phyloP scores from a whole-genome alignment of 345 rosid genomes.

The Psidium guajava region DNA sequence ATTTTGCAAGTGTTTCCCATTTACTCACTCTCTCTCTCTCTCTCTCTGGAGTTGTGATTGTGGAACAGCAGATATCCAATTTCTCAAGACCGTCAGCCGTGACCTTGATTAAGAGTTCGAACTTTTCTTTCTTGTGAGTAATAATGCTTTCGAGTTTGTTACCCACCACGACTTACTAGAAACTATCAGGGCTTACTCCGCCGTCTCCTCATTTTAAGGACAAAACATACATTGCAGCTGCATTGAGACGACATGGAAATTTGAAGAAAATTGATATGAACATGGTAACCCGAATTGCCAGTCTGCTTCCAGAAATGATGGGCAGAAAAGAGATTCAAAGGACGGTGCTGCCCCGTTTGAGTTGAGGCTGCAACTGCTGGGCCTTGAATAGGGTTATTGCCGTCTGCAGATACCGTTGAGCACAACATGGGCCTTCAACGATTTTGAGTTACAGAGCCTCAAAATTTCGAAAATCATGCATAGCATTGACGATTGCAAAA shows the following conservation, averaged over 20 bases:
- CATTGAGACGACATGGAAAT: background rate
- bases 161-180: accelerated
- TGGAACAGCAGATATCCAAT: background rate
- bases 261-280: background rate
- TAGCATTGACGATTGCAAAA: background rate
- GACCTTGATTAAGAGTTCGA: background rate
- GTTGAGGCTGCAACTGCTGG: background rate
- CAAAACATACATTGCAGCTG: too few species aligned
- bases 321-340: background rate
- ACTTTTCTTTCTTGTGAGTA: background rate
- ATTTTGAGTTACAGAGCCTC: background rate
- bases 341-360: background rate
- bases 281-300: background rate
- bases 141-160: background rate
- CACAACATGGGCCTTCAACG: background rate
- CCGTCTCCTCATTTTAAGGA: background rate
- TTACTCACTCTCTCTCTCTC: background rate
- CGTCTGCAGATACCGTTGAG: too few species aligned
- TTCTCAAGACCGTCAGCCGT: background rate
- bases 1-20: background rate
- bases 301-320: background rate
- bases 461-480: background rate
- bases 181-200: background rate
- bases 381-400: background rate
- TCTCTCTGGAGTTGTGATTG: background rate